Base-by-base conservation (phyloP, 106 monocot genomes). In the Acorus calamus region DNA sequence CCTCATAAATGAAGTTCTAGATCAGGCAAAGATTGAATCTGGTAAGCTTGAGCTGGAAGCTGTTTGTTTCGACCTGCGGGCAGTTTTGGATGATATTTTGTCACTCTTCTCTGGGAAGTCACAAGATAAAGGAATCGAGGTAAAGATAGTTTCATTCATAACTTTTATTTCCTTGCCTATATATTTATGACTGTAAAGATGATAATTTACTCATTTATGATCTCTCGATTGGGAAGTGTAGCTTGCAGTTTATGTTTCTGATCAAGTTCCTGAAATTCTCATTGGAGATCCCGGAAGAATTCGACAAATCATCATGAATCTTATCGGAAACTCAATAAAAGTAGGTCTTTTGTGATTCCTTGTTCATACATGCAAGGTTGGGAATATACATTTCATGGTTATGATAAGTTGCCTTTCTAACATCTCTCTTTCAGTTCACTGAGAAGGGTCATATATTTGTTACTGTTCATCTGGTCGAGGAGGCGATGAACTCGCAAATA, bases 21-120 rank as follows among this genome's bases (percentile, higher is more conserved):
- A 99, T 79, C 98, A 92, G 53, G 85, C 98, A 67, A 99, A 99
- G 72, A 88, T 99, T 59, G 98, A 99, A 54, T 92, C 92, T 58
- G 98, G 98, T 58, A 99, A 99, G 71, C 98, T 99, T 57, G 98
- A 99, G 63, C 92, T 99, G 67, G 98, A 99, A 64, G 83, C 83
- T 54, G 98, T 84, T 44, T 81, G 61, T n/a, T 99, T 99, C 63
- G 85, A 99, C 11, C 68, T 99, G 63, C 71, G 88, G 28, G 70
- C 83, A 50, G 63, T 99, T 77, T 78, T 92, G 60, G 98, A 99
- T 72, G 92, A 99, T 69, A 75, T 87, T 8, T 72, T 99, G 49
- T 99, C 98, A 42, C 92, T 99, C 47, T 88, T 99, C 68, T 83
- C 72, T 64, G 98, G 83, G 6, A 99, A 99, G 59, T 85, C 81